Evolutionary conservation across 495 filamentous ascomycete species (phyloP).

Genomic region (Tuber calosporum): DNA sequence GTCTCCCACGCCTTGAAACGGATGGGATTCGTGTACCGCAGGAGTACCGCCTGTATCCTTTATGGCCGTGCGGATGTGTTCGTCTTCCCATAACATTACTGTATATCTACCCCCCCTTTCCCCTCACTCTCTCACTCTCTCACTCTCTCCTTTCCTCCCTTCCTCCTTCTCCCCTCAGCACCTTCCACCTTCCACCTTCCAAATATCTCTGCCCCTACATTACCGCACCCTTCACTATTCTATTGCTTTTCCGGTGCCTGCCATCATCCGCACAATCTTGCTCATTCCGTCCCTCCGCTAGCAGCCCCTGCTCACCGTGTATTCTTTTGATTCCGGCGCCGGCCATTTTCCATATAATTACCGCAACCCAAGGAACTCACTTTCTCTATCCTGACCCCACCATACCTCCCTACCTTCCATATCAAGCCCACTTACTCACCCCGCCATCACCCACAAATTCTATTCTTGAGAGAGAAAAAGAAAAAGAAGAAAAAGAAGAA

Average conservation of each 20-base stretch:
- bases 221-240: neutral
- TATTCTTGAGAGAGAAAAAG: neutral
- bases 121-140: neutral
- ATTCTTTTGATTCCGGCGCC: neutral
- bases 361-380: constrained; percentile 8
- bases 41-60: neutral
- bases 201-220: neutral
- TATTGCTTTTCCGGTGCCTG: neutral
- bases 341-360: neutral
- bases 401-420: constrained; percentile 1
- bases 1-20: constrained; percentile 7
- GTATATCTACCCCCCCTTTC: constrained; percentile 12
- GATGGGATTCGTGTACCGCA: neutral
- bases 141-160: neutral
- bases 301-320: neutral
- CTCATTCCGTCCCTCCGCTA: neutral
- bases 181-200: neutral
- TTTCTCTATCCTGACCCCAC: constrained; percentile 10
- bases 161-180: neutral
- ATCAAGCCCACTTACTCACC: constrained; percentile 5
- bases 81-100: neutral
- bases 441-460: constrained; percentile 8
- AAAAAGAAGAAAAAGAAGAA: neutral
- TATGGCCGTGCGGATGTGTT: neutral
- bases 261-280: neutral